These are phyloP conservation scores for Sarcodon sp. DNA, from an alignment of 768 basidiomycete species.

Conservation along the genomic window DNA sequence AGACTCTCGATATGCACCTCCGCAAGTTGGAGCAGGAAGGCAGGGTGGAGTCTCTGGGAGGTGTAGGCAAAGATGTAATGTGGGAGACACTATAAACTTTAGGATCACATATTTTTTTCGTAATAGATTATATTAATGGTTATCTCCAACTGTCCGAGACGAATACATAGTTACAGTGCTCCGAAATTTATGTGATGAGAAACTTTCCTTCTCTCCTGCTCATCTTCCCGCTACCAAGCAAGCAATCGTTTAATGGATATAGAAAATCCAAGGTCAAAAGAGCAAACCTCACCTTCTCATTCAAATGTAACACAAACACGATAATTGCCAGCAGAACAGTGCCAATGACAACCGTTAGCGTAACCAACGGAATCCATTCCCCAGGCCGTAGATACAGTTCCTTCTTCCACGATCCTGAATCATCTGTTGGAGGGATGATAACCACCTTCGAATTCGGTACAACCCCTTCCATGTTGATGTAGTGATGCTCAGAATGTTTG, in stretches of 20 bases:
- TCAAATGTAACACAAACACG: conserved; percentile 78
- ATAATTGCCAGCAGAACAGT: conserved; percentile 67
- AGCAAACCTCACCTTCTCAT: conserved; percentile 65
- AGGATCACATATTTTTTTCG: neutral
- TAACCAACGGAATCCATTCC: conserved; percentile 97
- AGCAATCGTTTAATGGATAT: conserved; percentile 5
- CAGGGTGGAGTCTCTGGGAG: conserved; percentile 22
- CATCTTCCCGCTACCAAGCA: conserved; percentile 70
- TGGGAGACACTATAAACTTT: conserved; percentile 3
- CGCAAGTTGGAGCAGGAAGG: conserved; percentile 60
- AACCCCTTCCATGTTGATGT: conserved; percentile 90
- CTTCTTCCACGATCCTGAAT: conserved; percentile 53
- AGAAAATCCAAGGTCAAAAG: neutral
- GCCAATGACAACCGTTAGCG: conserved; percentile 68
- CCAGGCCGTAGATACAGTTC: conserved; percentile 90
- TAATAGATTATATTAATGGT: neutral
- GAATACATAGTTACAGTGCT: conserved; percentile 45
- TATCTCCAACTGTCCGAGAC: neutral
- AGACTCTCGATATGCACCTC: conserved; percentile 57
- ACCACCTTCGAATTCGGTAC: conserved; percentile 96
- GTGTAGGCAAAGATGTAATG: conserved; percentile 5
- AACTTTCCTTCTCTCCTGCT: conserved; percentile 73
- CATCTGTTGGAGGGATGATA: conserved; percentile 66
- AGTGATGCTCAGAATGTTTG: conserved; percentile 55
- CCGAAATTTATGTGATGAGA: conserved; percentile 98